Conservation (phyloP, 2,329 filamentous ascomycete species). For the Penicillium vulpinum region DNA sequence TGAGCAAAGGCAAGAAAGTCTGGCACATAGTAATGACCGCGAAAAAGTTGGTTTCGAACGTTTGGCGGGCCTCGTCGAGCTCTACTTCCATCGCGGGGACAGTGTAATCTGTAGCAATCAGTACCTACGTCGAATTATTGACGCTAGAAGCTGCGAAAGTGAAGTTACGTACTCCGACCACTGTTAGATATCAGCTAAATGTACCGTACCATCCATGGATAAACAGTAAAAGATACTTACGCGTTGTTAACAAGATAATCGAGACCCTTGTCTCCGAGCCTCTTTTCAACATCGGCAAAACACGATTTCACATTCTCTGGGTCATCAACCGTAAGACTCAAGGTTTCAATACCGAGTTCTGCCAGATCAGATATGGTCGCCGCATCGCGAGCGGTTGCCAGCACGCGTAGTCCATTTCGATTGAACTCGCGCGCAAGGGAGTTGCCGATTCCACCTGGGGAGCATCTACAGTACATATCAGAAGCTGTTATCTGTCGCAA, state of each 20-base stretch:
- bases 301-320: conserved; percentile 51
- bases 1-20: conserved; percentile 56
- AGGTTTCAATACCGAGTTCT: conserved; percentile 54
- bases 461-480: conserved; percentile 26
- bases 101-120: conserved; percentile 52
- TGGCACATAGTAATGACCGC: conserved; percentile 59
- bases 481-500: neutral
- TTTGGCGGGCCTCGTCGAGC: conserved; percentile 47
- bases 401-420: conserved; percentile 53
- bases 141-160: neutral
- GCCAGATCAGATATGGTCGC: conserved; percentile 51
- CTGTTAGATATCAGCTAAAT: conserved; percentile 13
- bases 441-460: conserved; percentile 59
- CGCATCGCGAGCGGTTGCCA: conserved; percentile 58
- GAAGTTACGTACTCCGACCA: conserved; percentile 32
- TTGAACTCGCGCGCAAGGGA: conserved; percentile 60
- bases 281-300: conserved; percentile 47
- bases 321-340: conserved; percentile 56
- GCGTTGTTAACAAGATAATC: conserved; percentile 62
- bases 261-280: conserved; percentile 51
- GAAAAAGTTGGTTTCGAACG: conserved; percentile 59
- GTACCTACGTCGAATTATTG: neutral
- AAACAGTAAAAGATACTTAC: conserved; percentile 22
- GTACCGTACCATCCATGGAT: neutral
- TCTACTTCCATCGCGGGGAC: conserved; percentile 59